These are phyloP conservation scores for Beauveria pseudobassiana DNA, from an alignment of 2,329 filamentous ascomycete species.

Conservation along the genomic window DNA sequence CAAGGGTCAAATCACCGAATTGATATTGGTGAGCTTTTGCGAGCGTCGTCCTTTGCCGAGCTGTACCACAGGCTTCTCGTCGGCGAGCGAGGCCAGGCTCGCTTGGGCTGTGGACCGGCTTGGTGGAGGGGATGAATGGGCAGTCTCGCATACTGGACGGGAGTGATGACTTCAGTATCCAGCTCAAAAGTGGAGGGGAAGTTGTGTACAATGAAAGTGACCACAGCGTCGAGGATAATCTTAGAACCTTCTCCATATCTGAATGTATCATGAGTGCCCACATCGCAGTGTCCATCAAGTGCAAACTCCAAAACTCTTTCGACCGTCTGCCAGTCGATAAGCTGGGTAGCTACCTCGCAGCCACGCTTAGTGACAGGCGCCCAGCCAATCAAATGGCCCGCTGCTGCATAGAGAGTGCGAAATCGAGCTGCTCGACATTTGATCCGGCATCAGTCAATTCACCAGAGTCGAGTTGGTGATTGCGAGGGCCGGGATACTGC, in stretches of 20 bases:
- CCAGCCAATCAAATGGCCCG: constrained; percentile 51
- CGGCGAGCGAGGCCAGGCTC: constrained; percentile 16
- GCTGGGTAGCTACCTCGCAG: constrained; percentile 49
- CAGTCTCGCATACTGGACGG: constrained; percentile 32
- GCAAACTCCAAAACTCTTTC: constrained; percentile 55
- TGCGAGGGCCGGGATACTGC: constrained; percentile 23
- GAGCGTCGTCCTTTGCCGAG: constrained; percentile 34
- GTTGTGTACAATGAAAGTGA: constrained; percentile 52
- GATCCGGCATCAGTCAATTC: constrained; percentile 31
- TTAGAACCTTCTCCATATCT: constrained; percentile 45
- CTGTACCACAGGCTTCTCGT: constrained; percentile 31
- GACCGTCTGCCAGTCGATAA: constrained; percentile 56
- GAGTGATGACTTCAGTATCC: constrained; percentile 36
- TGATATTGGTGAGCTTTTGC: constrained; percentile 55
- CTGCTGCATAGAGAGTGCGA: constrained; percentile 59
- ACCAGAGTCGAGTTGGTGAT: constrained; percentile 19
- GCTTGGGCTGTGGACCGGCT: constrained; percentile 8
- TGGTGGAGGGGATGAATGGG: constrained; percentile 20
- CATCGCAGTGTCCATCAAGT: constrained; percentile 31
- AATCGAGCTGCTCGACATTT: constrained; percentile 38
- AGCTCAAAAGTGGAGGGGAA: constrained; percentile 55
- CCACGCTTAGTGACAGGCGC: constrained; percentile 48
- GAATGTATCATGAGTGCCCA: constrained; percentile 37
- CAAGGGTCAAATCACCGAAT: constrained; percentile 58
- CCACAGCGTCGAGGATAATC: constrained; percentile 44